These are phyloP conservation scores for Geotrichum restrictum DNA, from an alignment of 1,139 yeast genomes.

Conservation along the genomic window DNA sequence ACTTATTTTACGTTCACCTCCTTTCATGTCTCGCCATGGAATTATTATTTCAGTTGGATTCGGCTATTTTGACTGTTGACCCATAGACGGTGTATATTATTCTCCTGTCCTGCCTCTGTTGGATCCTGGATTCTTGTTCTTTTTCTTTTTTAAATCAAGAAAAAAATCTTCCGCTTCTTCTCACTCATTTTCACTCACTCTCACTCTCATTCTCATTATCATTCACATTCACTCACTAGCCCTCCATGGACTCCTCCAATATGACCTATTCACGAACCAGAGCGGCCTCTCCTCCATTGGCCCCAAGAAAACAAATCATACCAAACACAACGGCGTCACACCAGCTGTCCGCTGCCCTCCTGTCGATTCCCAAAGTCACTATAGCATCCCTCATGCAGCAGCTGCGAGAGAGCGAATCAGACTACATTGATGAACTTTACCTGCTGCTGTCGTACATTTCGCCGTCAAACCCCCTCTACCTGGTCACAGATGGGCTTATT, in stretches of 20 bases:
- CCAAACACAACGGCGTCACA: neutral
- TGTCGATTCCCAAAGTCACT: slow-evolving; percentile 2
- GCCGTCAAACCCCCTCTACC: neutral
- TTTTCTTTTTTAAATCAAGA: neutral
- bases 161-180: too few species aligned
- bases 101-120: neutral
- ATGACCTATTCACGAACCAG: neutral
- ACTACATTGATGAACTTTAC: slow-evolving; percentile 14
- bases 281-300: neutral
- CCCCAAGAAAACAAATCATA: neutral
- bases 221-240: neutral
- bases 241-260: too few species aligned
- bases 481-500: slow-evolving; percentile 3
- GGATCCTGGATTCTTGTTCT: too few species aligned
- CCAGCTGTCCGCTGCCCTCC: neutral
- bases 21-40: neutral
- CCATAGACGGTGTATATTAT: slow-evolving; percentile 14
- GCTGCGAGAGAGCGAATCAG: slow-evolving; percentile 4
- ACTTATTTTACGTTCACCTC: neutral
- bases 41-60: neutral
- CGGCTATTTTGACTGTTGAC: too few species aligned
- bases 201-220: neutral
- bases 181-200: neutral
- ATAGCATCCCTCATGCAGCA: slow-evolving; percentile 2
- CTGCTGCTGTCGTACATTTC: slow-evolving; percentile 6